Conservation (phyloP, 2,329 filamentous ascomycete species). For the Sclerotinia borealis region DNA sequence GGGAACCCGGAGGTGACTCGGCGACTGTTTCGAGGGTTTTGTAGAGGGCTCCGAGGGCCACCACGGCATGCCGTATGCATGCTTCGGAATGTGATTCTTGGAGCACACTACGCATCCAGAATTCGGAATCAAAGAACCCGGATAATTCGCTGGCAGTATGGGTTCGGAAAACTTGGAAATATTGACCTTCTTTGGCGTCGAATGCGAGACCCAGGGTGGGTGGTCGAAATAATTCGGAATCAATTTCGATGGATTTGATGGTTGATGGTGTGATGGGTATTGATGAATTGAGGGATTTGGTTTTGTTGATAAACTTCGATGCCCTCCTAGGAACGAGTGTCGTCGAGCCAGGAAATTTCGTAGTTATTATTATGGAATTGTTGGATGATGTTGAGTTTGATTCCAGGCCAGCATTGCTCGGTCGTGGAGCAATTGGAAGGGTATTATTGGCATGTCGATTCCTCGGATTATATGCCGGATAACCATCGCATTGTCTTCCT, state of each 20-base stretch:
- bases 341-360: not conserved
- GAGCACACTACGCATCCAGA: constrained; percentile 58
- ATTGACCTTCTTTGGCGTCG: constrained; percentile 46
- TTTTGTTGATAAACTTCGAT: not conserved
- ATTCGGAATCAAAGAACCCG: constrained; percentile 60
- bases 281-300: constrained; percentile 10
- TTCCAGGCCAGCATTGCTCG: constrained; percentile 1
- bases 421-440: constrained; percentile 25
- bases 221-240: not conserved
- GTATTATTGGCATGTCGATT: constrained; percentile 14
- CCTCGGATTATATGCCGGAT: constrained; percentile 36
- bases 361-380: constrained; percentile 7
- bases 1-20: constrained; percentile 40
- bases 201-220: constrained; percentile 33
- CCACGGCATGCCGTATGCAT: constrained; percentile 58
- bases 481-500: constrained; percentile 54
- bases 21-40: constrained; percentile 57
- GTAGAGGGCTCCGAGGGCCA: constrained; percentile 61
- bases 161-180: constrained; percentile 56
- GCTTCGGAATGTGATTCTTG: constrained; percentile 57
- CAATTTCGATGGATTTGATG: not conserved
- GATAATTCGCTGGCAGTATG: constrained; percentile 58
- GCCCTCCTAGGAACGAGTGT: not conserved
- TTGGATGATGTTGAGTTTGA: constrained; percentile 6
- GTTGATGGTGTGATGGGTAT: constrained; percentile 9